A percentile compares a stretch with the other conserved stretches of the same genome.
Conservation (phyloP, 768 basidiomycete genomes). For the Termitomyces titanicus region DNA sequence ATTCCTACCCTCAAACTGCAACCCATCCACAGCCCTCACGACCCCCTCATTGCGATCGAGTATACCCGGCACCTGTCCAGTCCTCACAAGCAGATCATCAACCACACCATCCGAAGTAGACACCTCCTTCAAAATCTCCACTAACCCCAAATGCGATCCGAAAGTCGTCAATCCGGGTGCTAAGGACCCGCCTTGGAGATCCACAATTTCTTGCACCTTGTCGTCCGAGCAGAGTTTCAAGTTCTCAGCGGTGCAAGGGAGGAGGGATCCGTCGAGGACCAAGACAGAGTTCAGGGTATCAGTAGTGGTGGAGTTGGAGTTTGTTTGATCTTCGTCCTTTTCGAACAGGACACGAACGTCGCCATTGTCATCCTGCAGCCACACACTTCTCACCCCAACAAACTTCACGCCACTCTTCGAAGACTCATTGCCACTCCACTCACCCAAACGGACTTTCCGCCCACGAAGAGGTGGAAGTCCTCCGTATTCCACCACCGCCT, state of each 20-base stretch:
- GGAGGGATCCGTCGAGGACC: slow-evolving; percentile 49
- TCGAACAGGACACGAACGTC: slow-evolving; percentile 21
- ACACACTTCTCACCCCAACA: slow-evolving; percentile 45
- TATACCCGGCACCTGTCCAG: slow-evolving; percentile 30
- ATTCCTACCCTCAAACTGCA: slow-evolving; percentile 52
- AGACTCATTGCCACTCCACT: background rate
- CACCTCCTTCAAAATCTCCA: slow-evolving; percentile 62
- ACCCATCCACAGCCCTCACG: slow-evolving; percentile 60
- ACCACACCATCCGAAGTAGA: slow-evolving; percentile 66
- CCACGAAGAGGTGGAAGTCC: slow-evolving; percentile 68
- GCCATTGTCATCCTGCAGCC: slow-evolving; percentile 15
- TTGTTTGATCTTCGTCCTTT: slow-evolving; percentile 6
- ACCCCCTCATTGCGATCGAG: slow-evolving; percentile 40
- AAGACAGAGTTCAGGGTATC: slow-evolving; percentile 30
- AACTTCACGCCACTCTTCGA: slow-evolving; percentile 43
- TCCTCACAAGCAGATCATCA: slow-evolving; percentile 42
- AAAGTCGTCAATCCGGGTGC: slow-evolving; percentile 61
- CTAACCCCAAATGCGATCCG: slow-evolving; percentile 61
- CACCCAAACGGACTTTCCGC: slow-evolving; percentile 17
- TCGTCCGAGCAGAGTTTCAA: slow-evolving; percentile 2
- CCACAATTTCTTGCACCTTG: slow-evolving; percentile 27
- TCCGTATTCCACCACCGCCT: slow-evolving; percentile 51
- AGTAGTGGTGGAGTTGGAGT: background rate
- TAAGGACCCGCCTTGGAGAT: slow-evolving; percentile 64
- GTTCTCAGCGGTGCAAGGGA: slow-evolving; percentile 33